Evolutionary conservation across 768 basidiomycete genomes (phyloP), one percentile per base, ranked within the genome.

Genomic region (Rhodotorula graminis): DNA sequence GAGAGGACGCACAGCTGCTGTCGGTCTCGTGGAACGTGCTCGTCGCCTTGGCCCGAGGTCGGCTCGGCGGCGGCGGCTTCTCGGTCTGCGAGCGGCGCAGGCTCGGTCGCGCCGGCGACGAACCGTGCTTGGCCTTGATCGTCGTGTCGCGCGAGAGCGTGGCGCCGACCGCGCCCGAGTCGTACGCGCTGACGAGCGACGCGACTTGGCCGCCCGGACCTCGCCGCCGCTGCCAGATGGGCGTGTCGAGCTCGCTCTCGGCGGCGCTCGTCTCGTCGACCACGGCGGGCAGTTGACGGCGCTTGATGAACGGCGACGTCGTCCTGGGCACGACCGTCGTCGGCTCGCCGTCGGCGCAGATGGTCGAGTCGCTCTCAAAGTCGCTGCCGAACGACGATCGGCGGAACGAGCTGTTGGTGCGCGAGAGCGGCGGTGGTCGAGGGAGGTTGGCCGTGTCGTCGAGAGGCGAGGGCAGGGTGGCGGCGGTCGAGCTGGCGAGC

Each of bases 361-460:
- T 81, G 14, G 83, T 83, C 31, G 82, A 82, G 64, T 83, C 83
- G 69, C 81, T 82, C 42, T 82, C 82, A 63, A 80, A 78, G 18
- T 80, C 76, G 61, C 71, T 68, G 25, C 70, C 63, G 12, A 47
- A 47, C 8, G 18, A 47, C 31, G 37, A 52, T 25, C 62, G 71
- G 47, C 44, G 60, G 27, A 10, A n/a, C 42, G 5, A 25, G 8
- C n/a, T 21, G 21, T n/a, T 33, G 10, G 53, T 29, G 42, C 37
- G 61, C 31, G 65, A 31, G 42, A 44, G 44, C 57, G 50, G 61
- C 53, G 53, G 53, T 12, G 53, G 53, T 12, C 53, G 33, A 25
- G 50, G 50, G 5, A 23, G 37, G 37, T 37, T 25, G 50, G 25
- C 25, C 33, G 3, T 8, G 27, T 8, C 5, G 37, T 25, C 1